These are phyloP conservation scores for Saccharomycopsis oosterbeekiorum DNA, from an alignment of 805 yeast species.

Conservation along the genomic window DNA sequence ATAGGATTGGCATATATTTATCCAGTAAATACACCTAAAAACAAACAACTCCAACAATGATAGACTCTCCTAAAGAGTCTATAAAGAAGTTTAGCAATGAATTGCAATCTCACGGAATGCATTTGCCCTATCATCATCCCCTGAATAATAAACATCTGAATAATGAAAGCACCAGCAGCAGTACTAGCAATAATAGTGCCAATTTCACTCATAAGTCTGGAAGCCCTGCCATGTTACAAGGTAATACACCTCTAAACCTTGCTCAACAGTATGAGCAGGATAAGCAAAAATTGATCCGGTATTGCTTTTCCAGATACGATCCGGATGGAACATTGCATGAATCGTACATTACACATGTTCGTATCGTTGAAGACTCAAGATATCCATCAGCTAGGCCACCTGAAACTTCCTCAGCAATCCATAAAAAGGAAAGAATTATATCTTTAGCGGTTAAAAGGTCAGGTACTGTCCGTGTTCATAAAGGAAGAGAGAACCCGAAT, in stretches of 20 bases:
- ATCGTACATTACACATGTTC: conserved; percentile 65
- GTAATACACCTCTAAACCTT: conserved; percentile 20
- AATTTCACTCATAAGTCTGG: background rate
- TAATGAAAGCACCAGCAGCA: background rate
- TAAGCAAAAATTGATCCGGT: conserved; percentile 36
- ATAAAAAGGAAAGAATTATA: conserved; percentile 53
- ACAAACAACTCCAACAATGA: background rate
- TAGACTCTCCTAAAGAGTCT: conserved; percentile 8
- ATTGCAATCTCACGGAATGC: conserved; percentile 3
- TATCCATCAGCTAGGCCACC: conserved; percentile 67
- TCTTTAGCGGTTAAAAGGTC: conserved; percentile 48
- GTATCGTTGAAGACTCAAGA: conserved; percentile 64
- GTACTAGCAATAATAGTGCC: background rate
- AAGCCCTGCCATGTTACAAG: background rate
- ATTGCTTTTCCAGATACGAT: conserved; percentile 40
- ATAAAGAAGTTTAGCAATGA: conserved; percentile 4
- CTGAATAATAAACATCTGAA: background rate
- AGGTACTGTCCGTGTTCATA: conserved; percentile 67
- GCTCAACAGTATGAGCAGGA: conserved; percentile 54
- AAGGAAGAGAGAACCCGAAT: conserved; percentile 72
- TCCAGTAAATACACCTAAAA: too few relatives aligned
- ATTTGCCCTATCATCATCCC: background rate
- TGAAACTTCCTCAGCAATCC: conserved; percentile 32
- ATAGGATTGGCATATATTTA: too few relatives aligned
- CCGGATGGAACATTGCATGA: conserved; percentile 36